phyloP scores from a whole-genome alignment of 2,329 filamentous ascomycete species.

The Drechslerella coelobrocha region DNA sequence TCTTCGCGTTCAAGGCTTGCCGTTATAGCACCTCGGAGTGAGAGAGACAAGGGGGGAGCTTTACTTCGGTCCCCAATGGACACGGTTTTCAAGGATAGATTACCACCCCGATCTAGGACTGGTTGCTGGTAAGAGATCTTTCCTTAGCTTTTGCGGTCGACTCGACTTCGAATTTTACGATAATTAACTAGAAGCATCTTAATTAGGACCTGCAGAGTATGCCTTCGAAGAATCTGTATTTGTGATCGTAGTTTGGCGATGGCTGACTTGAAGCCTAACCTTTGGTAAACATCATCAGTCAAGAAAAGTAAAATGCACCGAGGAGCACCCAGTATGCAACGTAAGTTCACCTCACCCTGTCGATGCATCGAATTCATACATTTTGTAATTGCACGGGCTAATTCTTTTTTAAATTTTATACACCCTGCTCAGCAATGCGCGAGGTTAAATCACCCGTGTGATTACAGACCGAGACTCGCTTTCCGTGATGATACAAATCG shows the following conservation, averaged over 20 bases:
- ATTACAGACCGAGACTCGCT: slow-evolving; percentile 66
- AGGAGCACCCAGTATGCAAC: slow-evolving; percentile 64
- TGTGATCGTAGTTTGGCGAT: slow-evolving; percentile 15
- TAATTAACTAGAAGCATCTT: slow-evolving; percentile 51
- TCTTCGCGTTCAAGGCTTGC: slow-evolving; percentile 43
- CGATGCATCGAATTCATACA: slow-evolving; percentile 6
- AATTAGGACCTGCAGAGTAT: slow-evolving; percentile 54
- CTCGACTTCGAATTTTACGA: slow-evolving; percentile 35
- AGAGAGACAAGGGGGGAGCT: slow-evolving; percentile 38
- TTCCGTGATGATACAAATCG: slow-evolving; percentile 65
- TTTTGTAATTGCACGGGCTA: slow-evolving; percentile 4
- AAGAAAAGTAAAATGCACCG: slow-evolving; percentile 66
- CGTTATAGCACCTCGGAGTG: slow-evolving; percentile 47
- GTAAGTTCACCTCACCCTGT: slow-evolving; percentile 57
- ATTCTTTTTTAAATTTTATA: slow-evolving; percentile 7
- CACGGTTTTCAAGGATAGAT: slow-evolving; percentile 42
- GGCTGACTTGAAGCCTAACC: not conserved
- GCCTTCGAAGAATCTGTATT: slow-evolving; percentile 37
- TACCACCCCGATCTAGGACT: slow-evolving; percentile 56
- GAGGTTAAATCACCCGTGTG: slow-evolving; percentile 65
- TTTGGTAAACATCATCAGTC: slow-evolving; percentile 37
- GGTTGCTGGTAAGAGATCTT: slow-evolving; percentile 56
- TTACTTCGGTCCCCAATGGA: slow-evolving; percentile 30
- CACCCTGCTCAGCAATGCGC: slow-evolving; percentile 62
- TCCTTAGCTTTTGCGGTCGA: slow-evolving; percentile 23